Evolutionary conservation across 1,284 basidiomycete species (phyloP).

Genomic region (Laetiporus sulphureus): DNA sequence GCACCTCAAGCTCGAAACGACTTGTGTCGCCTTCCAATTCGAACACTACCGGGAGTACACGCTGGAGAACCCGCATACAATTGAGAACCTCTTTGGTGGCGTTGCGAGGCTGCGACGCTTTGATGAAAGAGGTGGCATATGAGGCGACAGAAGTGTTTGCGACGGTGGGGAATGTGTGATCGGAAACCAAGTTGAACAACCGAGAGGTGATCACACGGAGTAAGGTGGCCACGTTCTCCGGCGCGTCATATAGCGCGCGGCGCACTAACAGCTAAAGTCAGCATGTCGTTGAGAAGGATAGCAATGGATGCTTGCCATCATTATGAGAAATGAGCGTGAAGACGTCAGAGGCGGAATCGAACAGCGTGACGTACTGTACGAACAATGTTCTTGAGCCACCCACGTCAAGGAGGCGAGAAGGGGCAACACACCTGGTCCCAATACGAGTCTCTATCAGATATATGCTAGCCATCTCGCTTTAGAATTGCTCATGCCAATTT

Average conservation of each 20-base stretch:
- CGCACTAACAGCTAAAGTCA: slow-evolving; percentile 46
- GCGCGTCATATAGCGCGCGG: slow-evolving; percentile 72
- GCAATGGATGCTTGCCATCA: slow-evolving; percentile 53
- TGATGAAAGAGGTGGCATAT: slow-evolving; percentile 64
- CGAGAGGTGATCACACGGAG: slow-evolving; percentile 69
- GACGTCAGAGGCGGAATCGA: slow-evolving; percentile 84
- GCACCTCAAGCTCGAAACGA: slow-evolving; percentile 60
- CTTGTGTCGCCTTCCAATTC: slow-evolving; percentile 72
- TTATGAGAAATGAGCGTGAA: slow-evolving; percentile 82
- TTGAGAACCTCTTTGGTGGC: slow-evolving; percentile 83
- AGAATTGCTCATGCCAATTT: background rate
- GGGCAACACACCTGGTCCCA: slow-evolving; percentile 72
- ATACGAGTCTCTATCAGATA: slow-evolving; percentile 65
- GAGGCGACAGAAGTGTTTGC: slow-evolving; percentile 51
- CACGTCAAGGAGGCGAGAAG: slow-evolving; percentile 2
- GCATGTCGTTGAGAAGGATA: background rate
- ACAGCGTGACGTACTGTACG: slow-evolving; percentile 71
- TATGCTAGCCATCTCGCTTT: slow-evolving; percentile 44
- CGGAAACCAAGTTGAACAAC: slow-evolving; percentile 75
- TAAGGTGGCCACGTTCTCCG: slow-evolving; percentile 81
- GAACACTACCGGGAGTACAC: slow-evolving; percentile 84
- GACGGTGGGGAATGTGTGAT: slow-evolving; percentile 74
- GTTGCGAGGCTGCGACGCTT: slow-evolving; percentile 41
- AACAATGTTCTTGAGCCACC: slow-evolving; percentile 13
- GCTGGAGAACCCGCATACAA: slow-evolving; percentile 78